Base-by-base conservation (phyloP, 78 protist genomes). In the slime mould (Dictyostelium discoideum) region DNA sequence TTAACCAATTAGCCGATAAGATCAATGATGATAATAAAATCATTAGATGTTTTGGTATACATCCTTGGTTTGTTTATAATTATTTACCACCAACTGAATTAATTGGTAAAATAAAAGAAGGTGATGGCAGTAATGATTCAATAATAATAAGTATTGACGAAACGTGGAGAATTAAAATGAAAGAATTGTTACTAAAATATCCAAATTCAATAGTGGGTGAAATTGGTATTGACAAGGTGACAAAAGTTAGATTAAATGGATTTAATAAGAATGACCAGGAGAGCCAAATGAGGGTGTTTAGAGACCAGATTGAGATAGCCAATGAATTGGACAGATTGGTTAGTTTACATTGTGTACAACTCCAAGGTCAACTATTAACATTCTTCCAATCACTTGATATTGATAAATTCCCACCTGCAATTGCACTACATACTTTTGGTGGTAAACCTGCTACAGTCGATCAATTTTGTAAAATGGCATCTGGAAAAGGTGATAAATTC, bases 151-250 rank as follows among this genome's bases (percentile, higher is more conserved):
- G 57, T 32, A 57, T 89, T 11, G 84, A 89, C 20, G 37, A 40
- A 4, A 26, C 40, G 18, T 89, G 94, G 94, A 4, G 14, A 16
- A 37, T 7, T 0, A 29, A 42, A n/a, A 24, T 89, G 48, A 42
- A 24, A 54, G 77, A 79, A 16, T 20, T 11, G 3, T 44, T 89
- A 11, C 2, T 72, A 16, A 40, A 65, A 32, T 67, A 89, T 69
- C 94, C 94, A 9, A 54, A 89, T 63, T 85, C 94, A 69, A 69
- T 89, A 29, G 94, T 89, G 3, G 94, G 94, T 81, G 94, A 89
- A 50, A 29, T 89, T 42, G 94, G 94, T 44, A 67, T 89, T 14
- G 94, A 89, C 32, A 79, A 72, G 11, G 94, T 89, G 1, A 89
- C 94, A 3, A 89, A 81, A 37, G 84, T 81, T 0, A 44, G 42